These are phyloP conservation scores for Priceomyces fermenticarens DNA, from an alignment of 805 yeast genomes.

Conservation along the genomic window DNA sequence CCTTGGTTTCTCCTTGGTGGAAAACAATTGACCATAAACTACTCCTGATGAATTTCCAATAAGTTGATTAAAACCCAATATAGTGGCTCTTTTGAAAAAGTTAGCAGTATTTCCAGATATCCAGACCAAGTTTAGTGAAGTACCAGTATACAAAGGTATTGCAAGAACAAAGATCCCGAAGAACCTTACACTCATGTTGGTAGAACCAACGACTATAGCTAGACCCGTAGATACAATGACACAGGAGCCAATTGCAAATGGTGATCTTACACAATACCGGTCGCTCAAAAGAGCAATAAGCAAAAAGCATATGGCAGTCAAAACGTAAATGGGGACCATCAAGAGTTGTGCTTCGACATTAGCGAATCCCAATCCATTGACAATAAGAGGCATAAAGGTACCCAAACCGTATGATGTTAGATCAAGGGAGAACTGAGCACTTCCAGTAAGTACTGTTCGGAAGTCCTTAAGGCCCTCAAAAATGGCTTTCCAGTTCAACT, in stretches of 20 bases:
- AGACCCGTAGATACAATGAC: constrained; percentile 27
- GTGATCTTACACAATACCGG: constrained; percentile 24
- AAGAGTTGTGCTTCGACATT: constrained; percentile 33
- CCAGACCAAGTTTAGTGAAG: constrained; percentile 44
- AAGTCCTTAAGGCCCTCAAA: constrained; percentile 25
- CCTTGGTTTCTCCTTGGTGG: constrained; percentile 5
- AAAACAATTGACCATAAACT: constrained; percentile 8
- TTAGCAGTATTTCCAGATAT: constrained; percentile 41
- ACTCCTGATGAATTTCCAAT: constrained; percentile 47
- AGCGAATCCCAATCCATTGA: constrained; percentile 29
- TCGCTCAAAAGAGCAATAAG: constrained; percentile 24
- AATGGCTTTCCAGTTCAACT: constrained; percentile 20
- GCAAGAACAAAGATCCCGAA: constrained; percentile 37
- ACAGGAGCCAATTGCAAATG: constrained; percentile 23
- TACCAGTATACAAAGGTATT: constrained; percentile 32
- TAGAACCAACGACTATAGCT: constrained; percentile 23
- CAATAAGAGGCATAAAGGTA: constrained; percentile 39
- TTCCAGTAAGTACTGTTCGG: constrained; percentile 29
- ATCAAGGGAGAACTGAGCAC: constrained; percentile 46
- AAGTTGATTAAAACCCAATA: constrained; percentile 41
- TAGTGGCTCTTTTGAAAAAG: constrained; percentile 40
- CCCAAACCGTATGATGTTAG: constrained; percentile 40
- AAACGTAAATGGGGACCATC: constrained; percentile 37
- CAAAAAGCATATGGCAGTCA: constrained; percentile 26
- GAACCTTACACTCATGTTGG: constrained; percentile 28